Evolutionary conservation across 257 asterid species (phyloP).

Genomic region (Penstemon barbatus): DNA sequence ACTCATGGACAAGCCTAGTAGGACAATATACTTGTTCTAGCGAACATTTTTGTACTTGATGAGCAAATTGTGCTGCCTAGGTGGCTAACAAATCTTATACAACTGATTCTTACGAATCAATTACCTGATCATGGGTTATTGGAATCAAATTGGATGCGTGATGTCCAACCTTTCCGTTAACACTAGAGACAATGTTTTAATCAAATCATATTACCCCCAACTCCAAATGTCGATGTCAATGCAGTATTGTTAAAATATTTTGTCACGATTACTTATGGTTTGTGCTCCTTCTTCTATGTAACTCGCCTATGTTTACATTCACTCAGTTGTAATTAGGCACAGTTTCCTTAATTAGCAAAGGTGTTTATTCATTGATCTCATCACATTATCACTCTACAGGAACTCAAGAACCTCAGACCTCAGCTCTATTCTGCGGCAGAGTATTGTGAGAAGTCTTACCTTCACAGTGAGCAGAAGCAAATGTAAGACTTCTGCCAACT

Average conservation of each 20-base stretch:
- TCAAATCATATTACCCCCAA: too few species aligned
- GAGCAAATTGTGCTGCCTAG: background rate
- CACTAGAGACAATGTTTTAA: too few species aligned
- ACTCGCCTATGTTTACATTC: background rate
- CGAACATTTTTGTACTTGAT: background rate
- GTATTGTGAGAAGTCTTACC: conserved; percentile 87
- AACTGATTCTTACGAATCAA: background rate
- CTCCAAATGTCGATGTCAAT: background rate
- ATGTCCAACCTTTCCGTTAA: background rate
- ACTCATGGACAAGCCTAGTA: background rate
- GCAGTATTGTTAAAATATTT: background rate
- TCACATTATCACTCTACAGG: conserved; percentile 47
- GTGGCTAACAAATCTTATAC: background rate
- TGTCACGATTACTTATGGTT: background rate
- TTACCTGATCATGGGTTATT: background rate
- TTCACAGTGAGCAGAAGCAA: conserved; percentile 85
- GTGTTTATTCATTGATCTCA: conserved; percentile 13
- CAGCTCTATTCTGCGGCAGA: conserved; percentile 97
- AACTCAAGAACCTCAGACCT: conserved; percentile 88
- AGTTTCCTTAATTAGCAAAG: background rate
- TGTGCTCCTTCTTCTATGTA: background rate
- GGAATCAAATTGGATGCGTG: background rate
- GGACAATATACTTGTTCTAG: background rate
- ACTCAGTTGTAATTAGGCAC: background rate
- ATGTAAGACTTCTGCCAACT: conserved; percentile 49